Base-by-base conservation (phyloP, 257 asterid species). In the Misopates orontium region DNA sequence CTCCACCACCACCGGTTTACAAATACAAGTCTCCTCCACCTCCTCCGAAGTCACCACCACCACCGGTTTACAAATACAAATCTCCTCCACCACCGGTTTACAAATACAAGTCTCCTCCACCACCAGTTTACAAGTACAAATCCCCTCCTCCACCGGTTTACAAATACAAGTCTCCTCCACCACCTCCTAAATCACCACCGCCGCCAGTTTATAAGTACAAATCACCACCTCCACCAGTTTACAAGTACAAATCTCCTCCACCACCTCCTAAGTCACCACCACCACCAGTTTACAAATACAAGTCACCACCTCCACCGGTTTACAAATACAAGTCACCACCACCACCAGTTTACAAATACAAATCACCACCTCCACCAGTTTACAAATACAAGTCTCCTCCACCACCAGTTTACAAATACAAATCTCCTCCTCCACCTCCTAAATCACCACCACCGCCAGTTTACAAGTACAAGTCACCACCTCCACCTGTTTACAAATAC, bases 381-480 rank as follows among this genome's bases (percentile, higher is more conserved):
- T 52, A 32, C 1, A 20, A 55, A 0, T 41, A 67, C 39, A 57
- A 68, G 41, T 68, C 64, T 0, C 53, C 36, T 9, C 36, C 67
- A 4, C 67, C 67, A 1, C 67, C 67, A 1, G 47, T 25, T 1
- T 51, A 64, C 61, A n/a, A n/a, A n/a, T n/a, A n/a, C n/a, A n/a
- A n/a, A n/a, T n/a, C n/a, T n/a, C n/a, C n/a, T n/a, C n/a, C n/a
- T n/a, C n/a, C n/a, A n/a, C n/a, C n/a, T n/a, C n/a, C n/a, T n/a
- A 64, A 32, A 5, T 66, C 71, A 4, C 70, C 70, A 0, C 70
- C 70, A 4, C 61, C 69, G 16, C 69, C 69, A 12, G n/a, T n/a
- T n/a, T 41, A 64, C 1, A 8, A 15, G 15, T 62, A 62, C 15
- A 62, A 45, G 56, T 62, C 68, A 0, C 68, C 68, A 5, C 67